A percentile compares a stretch with the other conserved stretches of the same genome.
These are phyloP conservation scores for Allomyces javanicus DNA, from an alignment of 192 early-diverging fungal species.

Conservation along the genomic window DNA sequence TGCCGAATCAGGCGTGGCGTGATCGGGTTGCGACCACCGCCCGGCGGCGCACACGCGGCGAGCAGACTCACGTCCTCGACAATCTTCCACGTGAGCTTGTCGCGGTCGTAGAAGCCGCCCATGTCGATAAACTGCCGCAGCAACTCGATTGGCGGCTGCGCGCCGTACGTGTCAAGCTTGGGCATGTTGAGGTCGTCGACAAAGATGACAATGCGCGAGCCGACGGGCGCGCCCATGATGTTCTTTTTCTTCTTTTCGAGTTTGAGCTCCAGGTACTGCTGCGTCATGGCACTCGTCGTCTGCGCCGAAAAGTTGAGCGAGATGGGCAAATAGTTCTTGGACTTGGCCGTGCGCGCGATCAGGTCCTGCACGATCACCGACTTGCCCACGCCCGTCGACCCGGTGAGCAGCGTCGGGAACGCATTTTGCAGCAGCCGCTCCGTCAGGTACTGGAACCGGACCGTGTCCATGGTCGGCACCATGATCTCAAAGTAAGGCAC, in stretches of 20 bases:
- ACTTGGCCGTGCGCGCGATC: slow-evolving; percentile 20
- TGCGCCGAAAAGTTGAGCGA: slow-evolving; percentile 37
- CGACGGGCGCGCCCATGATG: slow-evolving; percentile 33
- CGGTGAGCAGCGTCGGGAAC: slow-evolving; percentile 29
- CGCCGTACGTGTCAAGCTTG: slow-evolving; percentile 37
- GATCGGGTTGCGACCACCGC: slow-evolving; percentile 32
- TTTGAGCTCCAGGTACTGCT: slow-evolving; percentile 37
- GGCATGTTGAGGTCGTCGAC: slow-evolving; percentile 45
- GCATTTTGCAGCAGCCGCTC: slow-evolving; percentile 22
- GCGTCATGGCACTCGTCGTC: slow-evolving; percentile 34
- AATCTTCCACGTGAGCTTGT: slow-evolving; percentile 35
- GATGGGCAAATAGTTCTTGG: slow-evolving; percentile 21
- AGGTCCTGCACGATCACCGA: slow-evolving; percentile 36
- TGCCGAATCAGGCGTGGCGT: slow-evolving; percentile 32
- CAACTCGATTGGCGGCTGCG: slow-evolving; percentile 38
- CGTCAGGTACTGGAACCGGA: slow-evolving; percentile 34
- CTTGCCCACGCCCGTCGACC: slow-evolving; percentile 37
- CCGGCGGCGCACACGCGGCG: slow-evolving; percentile 34
- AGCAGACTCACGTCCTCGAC: slow-evolving; percentile 30
- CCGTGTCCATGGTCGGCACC: slow-evolving; percentile 34
- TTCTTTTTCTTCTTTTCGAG: slow-evolving; percentile 42
- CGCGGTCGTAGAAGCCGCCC: slow-evolving; percentile 36
- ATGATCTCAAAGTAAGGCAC: slow-evolving; percentile 45
- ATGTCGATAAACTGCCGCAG: slow-evolving; percentile 33
- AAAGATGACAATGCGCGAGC: slow-evolving; percentile 34